Percentiles rank a stretch among this genome's conserved stretches.
phyloP scores from a whole-genome alignment of 352 stramenopile genomes.

The Plasmopara muralis region DNA sequence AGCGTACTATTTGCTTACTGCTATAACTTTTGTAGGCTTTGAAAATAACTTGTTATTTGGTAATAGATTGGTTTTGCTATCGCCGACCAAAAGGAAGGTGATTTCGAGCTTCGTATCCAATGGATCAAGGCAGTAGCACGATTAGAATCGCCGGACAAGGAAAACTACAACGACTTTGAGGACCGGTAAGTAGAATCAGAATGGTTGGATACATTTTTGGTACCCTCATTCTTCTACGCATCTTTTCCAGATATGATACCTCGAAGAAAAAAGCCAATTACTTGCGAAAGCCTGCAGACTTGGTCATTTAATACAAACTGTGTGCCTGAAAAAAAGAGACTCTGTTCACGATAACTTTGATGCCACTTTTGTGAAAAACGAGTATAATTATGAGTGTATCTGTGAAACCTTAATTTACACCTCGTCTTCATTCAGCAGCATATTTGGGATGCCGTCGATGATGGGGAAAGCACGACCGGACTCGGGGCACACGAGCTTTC shows the following conservation, averaged over 20 bases:
- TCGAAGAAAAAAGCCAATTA: slow-evolving; percentile 26
- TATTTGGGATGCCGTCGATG: slow-evolving; percentile 96
- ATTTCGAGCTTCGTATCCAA: slow-evolving; percentile 77
- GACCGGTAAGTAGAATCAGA: slow-evolving; percentile 14
- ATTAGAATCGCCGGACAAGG: slow-evolving; percentile 36
- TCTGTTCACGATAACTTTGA: slow-evolving; percentile 11
- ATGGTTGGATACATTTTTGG: background rate
- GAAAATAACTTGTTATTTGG: slow-evolving; percentile 2
- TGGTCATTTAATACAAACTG: slow-evolving; percentile 43
- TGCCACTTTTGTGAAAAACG: background rate
- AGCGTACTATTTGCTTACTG: slow-evolving; percentile 35
- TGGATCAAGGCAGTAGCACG: slow-evolving; percentile 83
- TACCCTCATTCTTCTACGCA: background rate
- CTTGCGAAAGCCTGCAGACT: slow-evolving; percentile 55
- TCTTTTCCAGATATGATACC: slow-evolving; percentile 24
- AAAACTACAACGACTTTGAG: slow-evolving; percentile 30
- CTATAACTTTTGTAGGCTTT: background rate
- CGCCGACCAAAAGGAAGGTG: slow-evolving; percentile 78
- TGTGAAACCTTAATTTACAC: slow-evolving; percentile 40
- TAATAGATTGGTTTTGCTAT: slow-evolving; percentile 76
- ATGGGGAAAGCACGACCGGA: slow-evolving; percentile 95
- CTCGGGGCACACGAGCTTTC: slow-evolving; percentile 93
- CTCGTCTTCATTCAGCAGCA: slow-evolving; percentile 91
- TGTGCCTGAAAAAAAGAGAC: background rate
- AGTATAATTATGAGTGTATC: slow-evolving; percentile 14